Percentiles rank a stretch among this genome's conserved stretches.
Evolutionary conservation across 2,329 filamentous ascomycete genomes (phyloP).

Genomic region (Colletotrichum sp.): DNA sequence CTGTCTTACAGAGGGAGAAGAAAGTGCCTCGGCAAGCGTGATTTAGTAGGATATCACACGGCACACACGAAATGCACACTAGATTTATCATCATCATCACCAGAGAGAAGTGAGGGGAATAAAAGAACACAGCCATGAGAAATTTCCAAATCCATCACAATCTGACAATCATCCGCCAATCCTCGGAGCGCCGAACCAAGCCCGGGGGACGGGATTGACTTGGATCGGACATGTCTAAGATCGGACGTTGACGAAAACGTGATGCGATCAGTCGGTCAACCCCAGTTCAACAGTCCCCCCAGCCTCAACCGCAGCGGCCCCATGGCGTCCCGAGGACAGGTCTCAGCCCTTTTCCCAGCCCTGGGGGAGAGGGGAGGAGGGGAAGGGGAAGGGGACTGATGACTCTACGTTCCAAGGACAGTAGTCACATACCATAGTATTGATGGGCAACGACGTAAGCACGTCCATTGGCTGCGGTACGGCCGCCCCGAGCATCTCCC

Average conservation of each 20-base stretch:
- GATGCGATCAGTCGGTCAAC: not conserved
- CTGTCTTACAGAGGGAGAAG: not conserved
- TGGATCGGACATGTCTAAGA: not conserved
- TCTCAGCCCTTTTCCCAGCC: not conserved
- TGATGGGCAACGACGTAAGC: not conserved
- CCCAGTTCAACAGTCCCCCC: not conserved
- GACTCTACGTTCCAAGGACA: not conserved
- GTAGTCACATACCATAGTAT: not conserved
- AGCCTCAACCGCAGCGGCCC: not conserved
- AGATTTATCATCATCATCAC: not conserved
- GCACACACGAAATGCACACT: not conserved
- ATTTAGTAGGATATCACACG: not conserved
- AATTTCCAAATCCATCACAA: not conserved
- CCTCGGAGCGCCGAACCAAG: not conserved
- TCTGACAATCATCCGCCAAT: not conserved
- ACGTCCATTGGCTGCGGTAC: constrained; percentile 10
- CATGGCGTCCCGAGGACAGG: not conserved
- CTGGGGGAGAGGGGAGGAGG: not conserved
- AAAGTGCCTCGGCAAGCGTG: not conserved
- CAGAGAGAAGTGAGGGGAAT: not conserved
- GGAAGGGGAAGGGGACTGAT: not conserved
- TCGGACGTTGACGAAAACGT: constrained; percentile 3
- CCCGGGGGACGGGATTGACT: not conserved
- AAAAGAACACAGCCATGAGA: not conserved
- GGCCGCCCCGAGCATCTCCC: not conserved